phyloP scores from a whole-genome alignment of 2,329 filamentous ascomycete species.

The Fusarium sp. region DNA sequence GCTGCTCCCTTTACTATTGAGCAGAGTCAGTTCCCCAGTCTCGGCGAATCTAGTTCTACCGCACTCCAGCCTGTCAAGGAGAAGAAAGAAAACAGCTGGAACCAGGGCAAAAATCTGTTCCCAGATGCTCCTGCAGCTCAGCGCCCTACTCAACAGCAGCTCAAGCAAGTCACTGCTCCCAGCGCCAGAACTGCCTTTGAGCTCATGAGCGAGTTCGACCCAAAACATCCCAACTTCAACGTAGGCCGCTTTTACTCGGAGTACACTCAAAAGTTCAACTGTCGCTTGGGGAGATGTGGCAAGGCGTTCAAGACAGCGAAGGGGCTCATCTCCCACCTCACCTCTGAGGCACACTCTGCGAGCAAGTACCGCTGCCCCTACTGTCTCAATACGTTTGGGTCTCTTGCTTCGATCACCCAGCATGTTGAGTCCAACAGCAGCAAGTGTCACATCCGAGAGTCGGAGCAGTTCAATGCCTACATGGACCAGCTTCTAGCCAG shows the following conservation, averaged over 20 bases:
- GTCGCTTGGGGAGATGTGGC: conserved; percentile 62
- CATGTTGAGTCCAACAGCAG: conserved; percentile 58
- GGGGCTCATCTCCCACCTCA: conserved; percentile 55
- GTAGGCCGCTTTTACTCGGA: conserved; percentile 56
- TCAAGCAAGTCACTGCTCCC: conserved; percentile 17
- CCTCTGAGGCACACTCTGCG: conserved; percentile 52
- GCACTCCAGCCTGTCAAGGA: not conserved
- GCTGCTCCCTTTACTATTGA: conserved; percentile 7
- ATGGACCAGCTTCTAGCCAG: conserved; percentile 48
- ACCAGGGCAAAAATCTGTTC: conserved; percentile 36
- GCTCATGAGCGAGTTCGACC: conserved; percentile 52
- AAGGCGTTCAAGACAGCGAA: conserved; percentile 50
- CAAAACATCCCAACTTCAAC: conserved; percentile 58
- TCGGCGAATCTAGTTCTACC: conserved; percentile 2
- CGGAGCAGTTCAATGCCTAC: conserved; percentile 48
- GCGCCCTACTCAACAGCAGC: conserved; percentile 32
- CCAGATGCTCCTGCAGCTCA: conserved; percentile 33
- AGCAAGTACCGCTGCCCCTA: conserved; percentile 53
- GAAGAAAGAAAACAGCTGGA: conserved; percentile 24
- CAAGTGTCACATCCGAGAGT: conserved; percentile 55
- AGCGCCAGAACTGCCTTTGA: conserved; percentile 15
- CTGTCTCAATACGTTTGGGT: conserved; percentile 55
- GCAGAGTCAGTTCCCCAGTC: conserved; percentile 28
- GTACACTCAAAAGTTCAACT: conserved; percentile 58
- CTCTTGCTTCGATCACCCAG: conserved; percentile 54